Evolutionary conservation across 2,329 filamentous ascomycete species (phyloP).

Genomic region (Botrytis tulipae): DNA sequence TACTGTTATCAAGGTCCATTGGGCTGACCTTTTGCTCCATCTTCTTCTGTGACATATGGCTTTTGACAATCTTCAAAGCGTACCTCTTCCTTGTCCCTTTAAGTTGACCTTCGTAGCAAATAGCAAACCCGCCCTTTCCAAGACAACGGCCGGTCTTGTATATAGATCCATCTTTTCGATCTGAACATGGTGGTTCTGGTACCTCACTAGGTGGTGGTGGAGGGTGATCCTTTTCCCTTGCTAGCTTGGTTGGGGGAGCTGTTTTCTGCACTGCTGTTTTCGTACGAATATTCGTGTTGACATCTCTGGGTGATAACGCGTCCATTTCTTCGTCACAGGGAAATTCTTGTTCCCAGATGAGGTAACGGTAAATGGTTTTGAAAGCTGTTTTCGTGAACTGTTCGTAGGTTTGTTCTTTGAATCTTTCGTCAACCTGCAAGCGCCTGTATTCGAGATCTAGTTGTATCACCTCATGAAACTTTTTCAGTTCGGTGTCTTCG

Average conservation of each 20-base stretch:
- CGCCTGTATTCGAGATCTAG: conserved; percentile 22
- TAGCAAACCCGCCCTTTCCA: conserved; percentile 79
- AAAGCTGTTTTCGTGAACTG: conserved; percentile 26
- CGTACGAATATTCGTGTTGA: conserved; percentile 55
- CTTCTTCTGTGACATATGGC: conserved; percentile 72
- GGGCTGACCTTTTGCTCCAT: conserved; percentile 74
- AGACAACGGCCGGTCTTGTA: conserved; percentile 74
- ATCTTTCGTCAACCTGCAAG: conserved; percentile 3
- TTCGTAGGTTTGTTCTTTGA: conserved; percentile 27
- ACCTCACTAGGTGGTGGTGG: conserved; percentile 61
- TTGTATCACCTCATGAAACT: conserved; percentile 22
- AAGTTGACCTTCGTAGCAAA: conserved; percentile 72
- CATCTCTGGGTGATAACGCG: conserved; percentile 63
- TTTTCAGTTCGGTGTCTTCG: conserved; percentile 24
- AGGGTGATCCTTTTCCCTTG: conserved; percentile 61
- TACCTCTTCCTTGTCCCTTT: conserved; percentile 65
- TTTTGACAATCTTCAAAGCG: conserved; percentile 81
- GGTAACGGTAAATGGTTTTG: conserved; percentile 20
- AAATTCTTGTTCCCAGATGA: conserved; percentile 32
- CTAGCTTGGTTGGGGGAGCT: conserved; percentile 47
- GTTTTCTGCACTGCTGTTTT: conserved; percentile 47
- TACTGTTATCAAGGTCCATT: background rate
- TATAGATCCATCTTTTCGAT: conserved; percentile 66
- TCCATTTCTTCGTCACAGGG: conserved; percentile 55
- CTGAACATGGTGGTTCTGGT: conserved; percentile 62